Base-by-base conservation (phyloP, 208 protist species). In the Leishmania turanica region DNA sequence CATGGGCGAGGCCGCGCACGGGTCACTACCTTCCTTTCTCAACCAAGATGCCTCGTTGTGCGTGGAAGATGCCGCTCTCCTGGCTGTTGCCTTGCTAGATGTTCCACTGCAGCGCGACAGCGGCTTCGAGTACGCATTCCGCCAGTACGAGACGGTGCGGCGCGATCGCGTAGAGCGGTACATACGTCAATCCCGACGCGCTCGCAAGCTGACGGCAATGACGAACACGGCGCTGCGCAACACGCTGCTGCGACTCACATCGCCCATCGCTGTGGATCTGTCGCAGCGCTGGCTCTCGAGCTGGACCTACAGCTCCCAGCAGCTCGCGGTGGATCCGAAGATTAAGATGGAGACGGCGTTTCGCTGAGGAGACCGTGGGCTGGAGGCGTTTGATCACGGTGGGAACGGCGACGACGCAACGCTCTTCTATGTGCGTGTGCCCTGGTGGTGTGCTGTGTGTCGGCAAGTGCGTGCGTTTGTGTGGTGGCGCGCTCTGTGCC, bases 121-220 rank as follows among this genome's bases (percentile, higher is more conserved):
- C 64, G 95, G 95, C 40, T 95, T 95, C 78, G 92, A 94, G 85
- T 98, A 98, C 77, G 93, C 88, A 2, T 98, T 98, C 74, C 83
- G 78, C 24, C 92, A 94, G 80, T 98, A 93, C 84, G 95, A 98
- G 80, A 90, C 87, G 45, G 89, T 96, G 37, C 87, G 95, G 21
- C 92, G 95, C 21, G 91, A 95, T 65, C 92, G 95, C 24, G 90
- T 96, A 31, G 92, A 98, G 88, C 86, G 89, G 45, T 98, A 98
- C 89, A 96, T 96, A 75, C 89, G 95, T 1, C 95, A 98, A 79
- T 95, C 95, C 4, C 88, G 93, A 9, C 88, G 93, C 49, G 93
- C 92, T 42, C 88, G 95, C 24, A 81, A 75, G 31, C 89, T 98
- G 58, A 91, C 93, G 1, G 80, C 86, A 51, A 85, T 93, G 56